A percentile compares a stretch with the other conserved stretches of the same genome.
phyloP scores from a whole-genome alignment of 768 basidiomycete genomes.

The Leccinum boreale region DNA sequence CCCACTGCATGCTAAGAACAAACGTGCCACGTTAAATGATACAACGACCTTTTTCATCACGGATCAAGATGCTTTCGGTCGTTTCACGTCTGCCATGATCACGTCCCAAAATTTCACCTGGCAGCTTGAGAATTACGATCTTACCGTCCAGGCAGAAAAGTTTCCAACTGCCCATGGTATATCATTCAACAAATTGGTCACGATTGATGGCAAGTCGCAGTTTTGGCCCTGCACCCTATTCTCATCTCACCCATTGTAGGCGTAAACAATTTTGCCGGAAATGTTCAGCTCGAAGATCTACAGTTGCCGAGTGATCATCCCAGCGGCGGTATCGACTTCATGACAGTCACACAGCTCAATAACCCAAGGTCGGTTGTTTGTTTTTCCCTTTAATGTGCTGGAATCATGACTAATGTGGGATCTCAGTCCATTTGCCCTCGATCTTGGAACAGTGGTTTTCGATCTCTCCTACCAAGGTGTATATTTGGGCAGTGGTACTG shows the following conservation, averaged over 20 bases:
- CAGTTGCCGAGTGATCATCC: conserved; percentile 66
- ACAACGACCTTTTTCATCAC: conserved; percentile 54
- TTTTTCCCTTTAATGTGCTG: background rate
- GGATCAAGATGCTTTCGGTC: conserved; percentile 55
- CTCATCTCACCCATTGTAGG: conserved; percentile 33
- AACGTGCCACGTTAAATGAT: conserved; percentile 62
- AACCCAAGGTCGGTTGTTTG: conserved; percentile 49
- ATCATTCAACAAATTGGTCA: conserved; percentile 58
- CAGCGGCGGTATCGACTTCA: conserved; percentile 63
- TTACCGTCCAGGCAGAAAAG: conserved; percentile 61
- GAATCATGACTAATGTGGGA: background rate
- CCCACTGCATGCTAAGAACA: conserved; percentile 46
- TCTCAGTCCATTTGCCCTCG: conserved; percentile 61
- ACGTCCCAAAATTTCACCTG: conserved; percentile 67
- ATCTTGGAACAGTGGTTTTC: conserved; percentile 66
- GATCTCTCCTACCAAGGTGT: conserved; percentile 56
- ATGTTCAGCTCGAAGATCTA: conserved; percentile 54
- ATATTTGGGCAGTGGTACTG: conserved; percentile 53
- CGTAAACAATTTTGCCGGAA: conserved; percentile 58
- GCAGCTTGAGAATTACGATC: conserved; percentile 52
- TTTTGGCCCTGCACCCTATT: background rate
- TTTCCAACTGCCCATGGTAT: conserved; percentile 67
- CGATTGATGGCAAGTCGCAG: conserved; percentile 46
- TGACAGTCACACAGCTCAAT: conserved; percentile 50
- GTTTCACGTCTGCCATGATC: conserved; percentile 61